phyloP scores from a whole-genome alignment of 306 rosid species.

The Inga laurina region DNA sequence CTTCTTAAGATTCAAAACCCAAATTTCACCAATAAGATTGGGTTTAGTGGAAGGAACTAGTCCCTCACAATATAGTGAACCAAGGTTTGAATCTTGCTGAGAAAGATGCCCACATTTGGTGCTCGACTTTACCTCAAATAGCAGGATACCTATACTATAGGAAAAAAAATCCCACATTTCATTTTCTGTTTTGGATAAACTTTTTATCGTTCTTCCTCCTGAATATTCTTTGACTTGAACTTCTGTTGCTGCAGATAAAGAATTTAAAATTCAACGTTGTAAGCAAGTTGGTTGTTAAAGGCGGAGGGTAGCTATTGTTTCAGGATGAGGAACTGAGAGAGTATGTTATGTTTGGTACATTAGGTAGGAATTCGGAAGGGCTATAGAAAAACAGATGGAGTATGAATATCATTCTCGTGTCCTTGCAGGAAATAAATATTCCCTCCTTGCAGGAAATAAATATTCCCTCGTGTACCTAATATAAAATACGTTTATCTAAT shows the following conservation, averaged over 20 bases:
- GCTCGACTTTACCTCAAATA: too few species aligned
- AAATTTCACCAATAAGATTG: too few species aligned
- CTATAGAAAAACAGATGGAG: background rate
- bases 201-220: background rate
- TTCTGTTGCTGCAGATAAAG: background rate
- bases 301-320: background rate
- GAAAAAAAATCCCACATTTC: background rate
- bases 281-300: background rate
- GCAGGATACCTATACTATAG: too few species aligned
- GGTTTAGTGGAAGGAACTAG: too few species aligned
- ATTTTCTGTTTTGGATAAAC: background rate
- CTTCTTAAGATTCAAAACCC: background rate
- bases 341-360: background rate
- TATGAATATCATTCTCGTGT: background rate
- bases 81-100: too few species aligned
- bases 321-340: background rate
- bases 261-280: background rate
- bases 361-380: background rate
- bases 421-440: background rate
- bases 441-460: too few species aligned
- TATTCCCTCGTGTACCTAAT: too few species aligned
- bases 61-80: too few species aligned
- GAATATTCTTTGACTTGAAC: background rate
- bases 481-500: too few species aligned
- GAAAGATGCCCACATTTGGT: too few species aligned